Conservation (phyloP, 345 rosid species). For the Carallia pectinifolia region DNA sequence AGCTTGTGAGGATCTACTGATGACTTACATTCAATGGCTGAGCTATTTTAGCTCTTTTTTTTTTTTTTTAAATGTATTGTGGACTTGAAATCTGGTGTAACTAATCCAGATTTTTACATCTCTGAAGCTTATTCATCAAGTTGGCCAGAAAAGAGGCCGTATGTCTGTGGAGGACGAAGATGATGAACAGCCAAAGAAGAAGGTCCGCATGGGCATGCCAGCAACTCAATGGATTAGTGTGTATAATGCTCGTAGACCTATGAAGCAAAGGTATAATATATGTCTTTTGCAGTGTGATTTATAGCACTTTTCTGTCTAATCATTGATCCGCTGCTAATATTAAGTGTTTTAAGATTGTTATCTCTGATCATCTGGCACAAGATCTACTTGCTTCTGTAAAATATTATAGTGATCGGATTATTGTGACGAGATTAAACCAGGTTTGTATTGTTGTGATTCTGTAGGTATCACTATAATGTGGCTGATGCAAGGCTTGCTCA, state of each 20-base stretch:
- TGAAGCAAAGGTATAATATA: constrained; percentile 78
- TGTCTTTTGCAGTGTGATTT: too few species aligned
- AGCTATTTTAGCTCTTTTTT: background rate
- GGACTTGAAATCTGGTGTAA: background rate
- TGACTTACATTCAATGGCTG: background rate
- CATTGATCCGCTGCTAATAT: background rate
- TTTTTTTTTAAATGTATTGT: background rate
- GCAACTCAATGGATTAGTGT: constrained; percentile 96
- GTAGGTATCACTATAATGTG: constrained; percentile 95
- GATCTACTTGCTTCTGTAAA: background rate
- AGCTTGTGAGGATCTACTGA: background rate
- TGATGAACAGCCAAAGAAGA: constrained; percentile 90
- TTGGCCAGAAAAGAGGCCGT: constrained; percentile 83
- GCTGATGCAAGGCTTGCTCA: constrained; percentile 72
- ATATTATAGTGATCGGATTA: background rate
- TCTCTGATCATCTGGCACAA: too few species aligned
- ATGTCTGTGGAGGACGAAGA: constrained; percentile 71
- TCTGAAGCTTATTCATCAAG: constrained; percentile 36
- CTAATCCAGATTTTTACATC: background rate
- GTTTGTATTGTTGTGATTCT: constrained; percentile 6
- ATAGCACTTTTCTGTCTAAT: too few species aligned
- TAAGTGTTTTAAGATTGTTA: background rate
- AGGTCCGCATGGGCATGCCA: constrained; percentile 79
- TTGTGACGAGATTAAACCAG: background rate
- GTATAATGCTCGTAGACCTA: constrained; percentile 86